Percentiles rank a stretch among this genome's conserved stretches.
Conservation (phyloP, 2,329 filamentous ascomycete genomes). For the Neodidymelliopsis sp. region DNA sequence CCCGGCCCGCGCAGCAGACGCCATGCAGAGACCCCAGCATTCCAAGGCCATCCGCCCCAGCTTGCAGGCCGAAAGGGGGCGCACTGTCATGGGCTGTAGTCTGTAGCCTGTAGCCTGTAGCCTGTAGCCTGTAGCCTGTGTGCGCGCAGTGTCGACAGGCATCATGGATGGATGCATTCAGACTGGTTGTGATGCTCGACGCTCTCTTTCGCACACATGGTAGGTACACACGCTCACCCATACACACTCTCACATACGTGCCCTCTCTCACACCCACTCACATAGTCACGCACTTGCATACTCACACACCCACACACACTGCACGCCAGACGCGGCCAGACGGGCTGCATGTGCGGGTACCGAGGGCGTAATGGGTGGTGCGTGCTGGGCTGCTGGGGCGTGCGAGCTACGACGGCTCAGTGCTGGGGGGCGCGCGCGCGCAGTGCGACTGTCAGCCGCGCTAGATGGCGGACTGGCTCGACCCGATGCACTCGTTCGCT, state of each 20-base stretch:
- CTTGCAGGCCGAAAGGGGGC: conserved; percentile 13
- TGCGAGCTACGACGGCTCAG: not conserved
- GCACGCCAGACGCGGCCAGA: too few species aligned
- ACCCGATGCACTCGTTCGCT: conserved; percentile 32
- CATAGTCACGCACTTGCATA: too few species aligned
- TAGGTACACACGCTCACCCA: too few species aligned
- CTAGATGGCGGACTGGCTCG: conserved; percentile 25
- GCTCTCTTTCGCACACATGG: too few species aligned
- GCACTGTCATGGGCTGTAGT: conserved; percentile 3
- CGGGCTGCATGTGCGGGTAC: conserved; percentile 12
- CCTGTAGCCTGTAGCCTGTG: too few species aligned
- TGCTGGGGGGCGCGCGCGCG: not conserved
- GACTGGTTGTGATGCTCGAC: too few species aligned
- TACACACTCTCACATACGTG: too few species aligned
- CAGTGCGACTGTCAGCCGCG: conserved; percentile 14
- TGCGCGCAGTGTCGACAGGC: too few species aligned
- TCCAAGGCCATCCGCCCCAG: conserved; percentile 11
- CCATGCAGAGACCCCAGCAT: conserved; percentile 17
- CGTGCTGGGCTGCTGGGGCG: not conserved
- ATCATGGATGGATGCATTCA: too few species aligned
- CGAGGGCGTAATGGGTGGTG: not conserved
- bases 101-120: too few species aligned
- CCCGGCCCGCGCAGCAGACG: conserved; percentile 8
- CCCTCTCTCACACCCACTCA: too few species aligned
- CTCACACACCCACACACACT: too few species aligned